Evolutionary conservation across 805 yeast species (phyloP).

Genomic region (Starmerella riodocensis): DNA sequence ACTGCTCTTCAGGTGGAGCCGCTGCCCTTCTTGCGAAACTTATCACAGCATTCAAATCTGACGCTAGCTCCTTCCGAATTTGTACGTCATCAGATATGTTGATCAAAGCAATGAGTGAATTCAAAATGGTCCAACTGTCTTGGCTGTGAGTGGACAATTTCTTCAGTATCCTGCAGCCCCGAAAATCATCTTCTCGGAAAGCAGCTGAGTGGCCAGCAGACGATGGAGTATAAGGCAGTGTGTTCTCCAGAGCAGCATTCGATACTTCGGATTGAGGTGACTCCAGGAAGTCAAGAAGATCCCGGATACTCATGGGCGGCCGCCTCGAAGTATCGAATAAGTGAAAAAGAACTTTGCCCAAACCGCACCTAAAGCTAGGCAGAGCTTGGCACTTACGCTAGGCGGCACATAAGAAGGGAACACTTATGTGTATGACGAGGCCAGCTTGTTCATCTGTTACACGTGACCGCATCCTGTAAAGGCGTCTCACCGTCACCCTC

Average conservation of each 20-base stretch:
- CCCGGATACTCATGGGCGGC: constrained; percentile 14
- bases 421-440: too few species aligned
- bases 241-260: constrained; percentile 70
- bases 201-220: constrained; percentile 57
- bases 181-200: constrained; percentile 56
- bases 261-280: constrained; percentile 67
- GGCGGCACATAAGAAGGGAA: too few species aligned
- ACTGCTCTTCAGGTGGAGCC: constrained; percentile 27
- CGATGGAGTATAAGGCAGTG: constrained; percentile 46
- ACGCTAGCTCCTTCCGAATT: constrained; percentile 51
- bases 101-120: constrained; percentile 64
- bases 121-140: constrained; percentile 34
- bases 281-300: constrained; percentile 67
- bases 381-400: too few species aligned
- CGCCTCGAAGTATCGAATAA: too few species aligned
- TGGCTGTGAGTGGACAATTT: constrained; percentile 6
- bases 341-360: too few species aligned
- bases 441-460: too few species aligned
- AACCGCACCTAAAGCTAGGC: too few species aligned
- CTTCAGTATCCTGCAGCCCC: constrained; percentile 62
- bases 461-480: too few species aligned
- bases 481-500: too few species aligned
- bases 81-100: constrained; percentile 63
- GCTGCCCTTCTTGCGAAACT: constrained; percentile 49
- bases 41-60: constrained; percentile 42